Evolutionary conservation across 1,284 basidiomycete species (phyloP).

Genomic region (Agaricales sp.): DNA sequence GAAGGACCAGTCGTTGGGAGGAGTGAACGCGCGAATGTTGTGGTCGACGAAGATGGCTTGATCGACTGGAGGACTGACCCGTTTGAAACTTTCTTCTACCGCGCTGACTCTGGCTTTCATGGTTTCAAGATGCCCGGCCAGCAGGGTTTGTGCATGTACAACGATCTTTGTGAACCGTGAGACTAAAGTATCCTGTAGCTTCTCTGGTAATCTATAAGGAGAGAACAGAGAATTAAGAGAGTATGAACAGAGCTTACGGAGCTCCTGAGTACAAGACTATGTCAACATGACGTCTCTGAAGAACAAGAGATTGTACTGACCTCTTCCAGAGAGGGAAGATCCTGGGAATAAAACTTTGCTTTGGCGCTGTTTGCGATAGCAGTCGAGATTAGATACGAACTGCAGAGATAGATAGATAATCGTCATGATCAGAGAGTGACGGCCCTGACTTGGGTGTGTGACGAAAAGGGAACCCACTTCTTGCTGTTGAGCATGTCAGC

Average conservation of each 20-base stretch:
- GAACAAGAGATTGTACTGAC: conserved; percentile 31
- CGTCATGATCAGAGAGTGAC: conserved; percentile 4
- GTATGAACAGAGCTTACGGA: conserved; percentile 30
- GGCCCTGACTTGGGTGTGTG: too few relatives aligned
- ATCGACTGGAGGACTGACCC: conserved; percentile 46
- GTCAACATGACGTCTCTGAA: conserved; percentile 8
- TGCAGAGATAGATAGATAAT: conserved; percentile 17
- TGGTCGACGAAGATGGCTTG: conserved; percentile 63
- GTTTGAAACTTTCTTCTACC: conserved; percentile 35
- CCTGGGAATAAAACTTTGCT: conserved; percentile 55
- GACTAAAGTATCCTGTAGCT: conserved; percentile 52
- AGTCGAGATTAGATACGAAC: conserved; percentile 62
- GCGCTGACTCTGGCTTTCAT: conserved; percentile 37
- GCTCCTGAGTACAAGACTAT: conserved; percentile 42
- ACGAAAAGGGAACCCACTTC: too few relatives aligned
- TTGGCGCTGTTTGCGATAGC: conserved; percentile 60
- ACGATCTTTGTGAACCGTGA: conserved; percentile 42
- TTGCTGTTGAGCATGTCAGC: conserved; percentile 72
- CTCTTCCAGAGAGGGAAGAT: conserved; percentile 60
- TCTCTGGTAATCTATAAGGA: conserved; percentile 43
- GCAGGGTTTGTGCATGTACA: conserved; percentile 45
- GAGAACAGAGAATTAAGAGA: not conserved
- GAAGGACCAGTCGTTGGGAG: conserved; percentile 59
- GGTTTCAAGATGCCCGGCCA: conserved; percentile 44
- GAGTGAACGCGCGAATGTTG: conserved; percentile 54